Base-by-base conservation (phyloP, 2,329 filamentous ascomycete genomes). In the Pseudocercospora crystallina region DNA sequence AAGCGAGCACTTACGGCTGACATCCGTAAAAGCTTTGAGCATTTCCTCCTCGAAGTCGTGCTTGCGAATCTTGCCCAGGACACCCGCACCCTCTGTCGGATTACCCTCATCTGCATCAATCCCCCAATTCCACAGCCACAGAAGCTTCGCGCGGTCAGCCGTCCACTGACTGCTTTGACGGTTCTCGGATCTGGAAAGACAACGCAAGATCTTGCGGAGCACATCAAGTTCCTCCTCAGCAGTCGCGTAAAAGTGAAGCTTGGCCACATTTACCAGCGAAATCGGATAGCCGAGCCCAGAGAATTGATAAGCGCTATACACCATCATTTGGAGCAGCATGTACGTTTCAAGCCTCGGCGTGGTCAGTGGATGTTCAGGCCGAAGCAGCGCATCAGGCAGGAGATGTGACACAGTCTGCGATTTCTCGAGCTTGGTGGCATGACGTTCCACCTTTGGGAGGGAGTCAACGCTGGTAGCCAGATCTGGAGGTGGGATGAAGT, bases 111-210 rank as follows among this genome's bases (percentile, higher is more conserved):
- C 65, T 11, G 57, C 71, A 52, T 80, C 75, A 17, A 77, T 76
- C 31, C 84, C 84, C 87, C 87, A 91, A 61, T 80, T 79, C 64
- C 84, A 82, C 29, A 92, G 74, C 88, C 88, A 92, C 3, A 90
- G 65, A 8, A 91, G 69, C 60, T 85, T 83, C 36, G 79, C 79
- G 50, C 87, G 78, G 10, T 80, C 77, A 46, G 73, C 75, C 20
- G 76, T 71, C 85, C 85, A 88, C 54, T 80, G 82, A 31, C 76
- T 76, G 46, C 88, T 83, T 26, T 62, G 62, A 10, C 57, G 47
- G 2, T 79, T 72, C 10, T 75, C 74, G 47, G 44, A 15, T 14
- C 76, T 76, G 41, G 69, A 71, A 15, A 85, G 62, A 2, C 72
- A 70, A 53, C 80, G 78, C 45, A 89, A 72, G n/a, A 86, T 72